Evolutionary conservation across 2,329 filamentous ascomycete genomes (phyloP), one percentile per base, ranked within the genome.

Genomic region (Fusarium setosum): DNA sequence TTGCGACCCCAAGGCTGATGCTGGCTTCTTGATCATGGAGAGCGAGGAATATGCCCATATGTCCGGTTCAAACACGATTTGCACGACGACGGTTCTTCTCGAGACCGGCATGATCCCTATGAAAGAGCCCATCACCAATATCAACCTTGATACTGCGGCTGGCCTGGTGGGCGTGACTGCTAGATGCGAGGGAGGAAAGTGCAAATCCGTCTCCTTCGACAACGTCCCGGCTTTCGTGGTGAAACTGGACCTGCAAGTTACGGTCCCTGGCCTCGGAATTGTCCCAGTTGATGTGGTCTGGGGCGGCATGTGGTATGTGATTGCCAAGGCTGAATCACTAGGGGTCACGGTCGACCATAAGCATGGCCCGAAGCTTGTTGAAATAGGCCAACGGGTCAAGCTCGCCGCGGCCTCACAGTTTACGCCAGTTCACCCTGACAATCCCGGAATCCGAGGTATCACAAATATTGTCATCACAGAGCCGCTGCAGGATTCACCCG

Each of bases 71-170:
- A 83, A 83, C 37, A 78, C 75, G 6, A 81, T 83, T 6, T 77
- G 74, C 51, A 81, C 78, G 0, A 70, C 78, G 0, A 82, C 81
- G 0, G 80, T 81, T 5, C 69, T 83, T 17, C 64, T 83, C n/a
- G 81, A 83, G 65, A 83, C 80, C 0, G 81, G 80, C 0, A 81
- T 82, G 61, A 59, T 82, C 0, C 63, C 72, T 1, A 83, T 82
- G 79, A 65, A 73, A 9, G 80, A 82, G 53, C 81, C 75, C 1
- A 54, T 76, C 6, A 82, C 56, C 76, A 78, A 0, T 73, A 80
- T 12, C 80, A 80, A 21, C 13, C 38, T 53, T 11, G 50, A 53
- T 13, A 53, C 50, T 11, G 50, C 50, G 6, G 50, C 50, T 6
- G 80, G 80, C 1, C 57, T 82, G 29, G 73, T 82, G n/a, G 65